These are phyloP conservation scores for Solanum chilense DNA, from an alignment of 257 asterid genomes.

Conservation along the genomic window DNA sequence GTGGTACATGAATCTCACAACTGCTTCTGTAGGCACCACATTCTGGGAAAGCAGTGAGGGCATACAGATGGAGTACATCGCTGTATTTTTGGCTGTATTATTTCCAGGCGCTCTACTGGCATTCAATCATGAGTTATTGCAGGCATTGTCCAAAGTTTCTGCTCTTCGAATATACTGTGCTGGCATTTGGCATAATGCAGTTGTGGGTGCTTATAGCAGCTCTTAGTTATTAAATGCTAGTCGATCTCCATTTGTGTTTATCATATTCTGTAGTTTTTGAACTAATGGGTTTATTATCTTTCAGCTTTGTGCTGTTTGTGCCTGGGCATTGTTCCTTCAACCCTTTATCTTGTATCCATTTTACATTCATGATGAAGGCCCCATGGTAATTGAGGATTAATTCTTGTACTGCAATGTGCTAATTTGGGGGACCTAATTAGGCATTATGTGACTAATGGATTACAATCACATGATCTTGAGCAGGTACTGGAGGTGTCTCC, in stretches of 20 bases:
- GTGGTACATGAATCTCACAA: slow-evolving; percentile 10
- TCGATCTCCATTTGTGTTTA: neutral
- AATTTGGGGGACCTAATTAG: slow-evolving; percentile 1
- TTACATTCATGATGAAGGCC: slow-evolving; percentile 52
- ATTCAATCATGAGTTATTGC: slow-evolving; percentile 53
- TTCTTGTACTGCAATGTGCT: neutral
- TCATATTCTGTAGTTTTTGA: slow-evolving; percentile 1
- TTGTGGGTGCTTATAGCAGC: slow-evolving; percentile 29
- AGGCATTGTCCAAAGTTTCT: slow-evolving; percentile 44
- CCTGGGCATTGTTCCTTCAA: slow-evolving; percentile 39
- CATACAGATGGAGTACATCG: slow-evolving; percentile 67
- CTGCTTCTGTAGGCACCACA: slow-evolving; percentile 24
- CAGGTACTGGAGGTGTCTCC: slow-evolving; percentile 73
- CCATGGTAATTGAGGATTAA: slow-evolving; percentile 40
- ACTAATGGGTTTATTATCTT: slow-evolving; percentile 9
- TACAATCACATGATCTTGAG: slow-evolving; percentile 3
- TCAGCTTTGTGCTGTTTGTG: slow-evolving; percentile 70
- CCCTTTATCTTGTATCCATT: slow-evolving; percentile 60
- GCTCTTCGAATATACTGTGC: slow-evolving; percentile 86
- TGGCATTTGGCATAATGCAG: slow-evolving; percentile 95
- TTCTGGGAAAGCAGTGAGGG: slow-evolving; percentile 69
- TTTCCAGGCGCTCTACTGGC: slow-evolving; percentile 97
- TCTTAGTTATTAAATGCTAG: neutral
- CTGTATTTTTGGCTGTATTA: slow-evolving; percentile 57
- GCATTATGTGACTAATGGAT: slow-evolving; percentile 1